phyloP scores from a whole-genome alignment of 2,329 filamentous ascomycete species.

The Apiospora pterosperma region DNA sequence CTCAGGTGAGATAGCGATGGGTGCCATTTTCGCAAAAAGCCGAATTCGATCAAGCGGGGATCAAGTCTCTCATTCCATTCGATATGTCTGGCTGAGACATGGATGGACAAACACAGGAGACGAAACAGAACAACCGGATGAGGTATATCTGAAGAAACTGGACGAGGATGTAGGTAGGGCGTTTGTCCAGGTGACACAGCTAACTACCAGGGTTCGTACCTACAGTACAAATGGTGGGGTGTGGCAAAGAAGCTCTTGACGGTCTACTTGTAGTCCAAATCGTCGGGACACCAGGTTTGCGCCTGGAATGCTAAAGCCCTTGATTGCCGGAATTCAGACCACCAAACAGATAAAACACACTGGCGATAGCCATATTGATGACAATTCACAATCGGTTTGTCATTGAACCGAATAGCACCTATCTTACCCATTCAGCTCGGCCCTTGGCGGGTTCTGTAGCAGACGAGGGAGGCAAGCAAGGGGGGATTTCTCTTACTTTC shows the following conservation, averaged over 20 bases:
- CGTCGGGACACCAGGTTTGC: background rate
- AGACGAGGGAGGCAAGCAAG: background rate
- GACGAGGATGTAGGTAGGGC: background rate
- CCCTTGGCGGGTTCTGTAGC: background rate
- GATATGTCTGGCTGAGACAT: background rate
- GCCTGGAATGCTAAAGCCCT: background rate
- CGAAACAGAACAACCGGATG: background rate
- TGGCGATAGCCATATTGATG: background rate
- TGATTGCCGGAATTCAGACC: background rate
- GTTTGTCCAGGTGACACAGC: background rate
- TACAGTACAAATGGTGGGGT: background rate
- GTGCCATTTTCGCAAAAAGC: slow-evolving; percentile 43
- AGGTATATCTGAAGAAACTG: background rate
- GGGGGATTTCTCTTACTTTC: background rate
- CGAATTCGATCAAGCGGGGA: background rate
- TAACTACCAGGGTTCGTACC: background rate
- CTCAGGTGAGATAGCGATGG: slow-evolving; percentile 50
- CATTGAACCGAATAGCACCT: background rate
- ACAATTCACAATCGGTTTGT: background rate
- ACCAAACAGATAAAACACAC: background rate
- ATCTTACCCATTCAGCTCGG: background rate
- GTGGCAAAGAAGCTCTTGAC: background rate
- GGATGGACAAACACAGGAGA: background rate
- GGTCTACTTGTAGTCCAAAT: background rate
- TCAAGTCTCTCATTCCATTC: background rate